phyloP scores from a whole-genome alignment of 768 basidiomycete species.

The Lepiota subincarnata region DNA sequence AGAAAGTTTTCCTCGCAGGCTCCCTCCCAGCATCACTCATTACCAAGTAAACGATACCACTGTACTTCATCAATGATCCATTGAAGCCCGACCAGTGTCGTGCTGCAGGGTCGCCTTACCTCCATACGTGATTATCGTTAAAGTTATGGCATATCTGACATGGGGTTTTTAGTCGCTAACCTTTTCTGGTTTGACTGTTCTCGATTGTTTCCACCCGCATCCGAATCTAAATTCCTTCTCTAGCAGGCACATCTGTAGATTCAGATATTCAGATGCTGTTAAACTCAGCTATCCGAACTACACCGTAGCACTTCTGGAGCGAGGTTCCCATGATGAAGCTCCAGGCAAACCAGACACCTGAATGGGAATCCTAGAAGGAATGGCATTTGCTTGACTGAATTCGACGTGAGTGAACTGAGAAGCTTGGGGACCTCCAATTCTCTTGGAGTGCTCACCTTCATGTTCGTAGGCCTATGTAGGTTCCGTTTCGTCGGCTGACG shows the following conservation, averaged over 20 bases:
- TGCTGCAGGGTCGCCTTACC: slow-evolving; percentile 8
- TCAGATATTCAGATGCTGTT: slow-evolving; percentile 26
- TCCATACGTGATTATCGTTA: slow-evolving; percentile 19
- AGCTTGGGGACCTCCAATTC: slow-evolving; percentile 22
- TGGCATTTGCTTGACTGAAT: slow-evolving; percentile 25
- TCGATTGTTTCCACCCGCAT: slow-evolving; percentile 26
- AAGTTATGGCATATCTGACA: slow-evolving; percentile 32
- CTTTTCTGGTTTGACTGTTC: slow-evolving; percentile 35
- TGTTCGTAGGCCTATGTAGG: slow-evolving; percentile 14
- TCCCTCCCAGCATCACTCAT: neutral
- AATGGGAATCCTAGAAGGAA: slow-evolving; percentile 26
- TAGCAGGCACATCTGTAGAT: slow-evolving; percentile 40
- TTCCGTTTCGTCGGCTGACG: slow-evolving; percentile 30
- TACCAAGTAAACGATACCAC: neutral
- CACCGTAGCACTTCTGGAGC: slow-evolving; percentile 18
- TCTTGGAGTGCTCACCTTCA: slow-evolving; percentile 14
- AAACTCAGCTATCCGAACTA: slow-evolving; percentile 32
- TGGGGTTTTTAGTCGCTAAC: slow-evolving; percentile 31
- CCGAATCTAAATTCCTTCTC: slow-evolving; percentile 34
- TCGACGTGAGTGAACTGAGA: slow-evolving; percentile 28
- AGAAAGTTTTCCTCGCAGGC: neutral
- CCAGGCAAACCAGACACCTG: slow-evolving; percentile 30
- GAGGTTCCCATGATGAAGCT: slow-evolving; percentile 34
- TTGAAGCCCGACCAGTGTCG: neutral
- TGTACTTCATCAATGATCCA: neutral